Evolutionary conservation across 352 stramenopile genomes (phyloP), one percentile per base, ranked within the genome.

Genomic region (Achlya hypogyna): DNA sequence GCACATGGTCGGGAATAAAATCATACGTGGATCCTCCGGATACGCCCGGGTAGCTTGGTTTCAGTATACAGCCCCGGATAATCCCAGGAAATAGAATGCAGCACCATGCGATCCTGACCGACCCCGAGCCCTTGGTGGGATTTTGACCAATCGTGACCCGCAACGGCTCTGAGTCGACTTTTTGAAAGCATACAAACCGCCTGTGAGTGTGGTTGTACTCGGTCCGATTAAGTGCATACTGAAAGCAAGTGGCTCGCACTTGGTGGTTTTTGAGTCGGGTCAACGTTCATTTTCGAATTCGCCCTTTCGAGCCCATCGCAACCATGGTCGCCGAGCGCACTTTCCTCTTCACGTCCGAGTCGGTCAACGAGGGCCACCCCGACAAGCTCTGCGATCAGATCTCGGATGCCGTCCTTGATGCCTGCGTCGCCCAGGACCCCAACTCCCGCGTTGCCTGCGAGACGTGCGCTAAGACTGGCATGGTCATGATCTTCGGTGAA

Each of bases 401-500:
- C 72, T 98, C 92, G 68, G 97, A 99, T 83, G 97, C 97, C 62
- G 95, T 99, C 60, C 84, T 99, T 34, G 97, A 99, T 78, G 97
- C 97, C 58, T 99, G 96, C 80, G 81, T 99, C 52, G 82, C 84
- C n/a, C 93, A 98, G 74, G 97, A 99, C 81, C 96, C 97, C 60
- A 93, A 97, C 75, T 98, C 96, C 69, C 97, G 97, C 75, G 97
- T 99, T 45, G 97, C 97, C 29, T 98, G 96, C 69, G 97, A 99
- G 84, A 99, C 96, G 32, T 98, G 95, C 81, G 96, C 92, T 72
- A 99, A 99, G 88, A 99, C 96, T 3, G 96, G 96, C 74, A 99
- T 99, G 89, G 96, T 99, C 69, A 99, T 99, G 96, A 98, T 99
- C 74, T 99, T 99, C 74, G 97, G 97, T 66, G 97, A 99, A 87